Conservation (phyloP, 257 asterid genomes). For the Jaltomata sinuosa region DNA sequence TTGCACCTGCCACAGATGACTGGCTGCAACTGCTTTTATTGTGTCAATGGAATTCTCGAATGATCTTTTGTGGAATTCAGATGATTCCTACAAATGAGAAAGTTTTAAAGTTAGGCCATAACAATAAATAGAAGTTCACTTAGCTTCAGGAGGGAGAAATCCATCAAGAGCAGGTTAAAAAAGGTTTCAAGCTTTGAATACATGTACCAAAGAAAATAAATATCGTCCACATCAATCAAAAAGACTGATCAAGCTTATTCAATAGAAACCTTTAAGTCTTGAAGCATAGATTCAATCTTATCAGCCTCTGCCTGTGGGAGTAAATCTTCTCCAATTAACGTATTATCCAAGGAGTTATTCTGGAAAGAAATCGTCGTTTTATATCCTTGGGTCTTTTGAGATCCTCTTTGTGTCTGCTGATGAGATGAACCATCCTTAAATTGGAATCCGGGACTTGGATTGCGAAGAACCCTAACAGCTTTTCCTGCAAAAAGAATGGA, state of each 20-base stretch:
- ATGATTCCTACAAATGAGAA: constrained; percentile 50
- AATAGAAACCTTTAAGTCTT: constrained; percentile 53
- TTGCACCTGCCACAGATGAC: constrained; percentile 96
- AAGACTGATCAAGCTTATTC: neutral
- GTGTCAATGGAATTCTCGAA: constrained; percentile 77
- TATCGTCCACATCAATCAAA: neutral
- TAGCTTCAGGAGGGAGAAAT: constrained; percentile 2
- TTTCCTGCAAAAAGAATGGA: constrained; percentile 93
- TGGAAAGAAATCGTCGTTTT: constrained; percentile 26
- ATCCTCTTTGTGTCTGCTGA: constrained; percentile 62
- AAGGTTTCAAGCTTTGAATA: neutral
- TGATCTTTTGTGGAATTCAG: constrained; percentile 92
- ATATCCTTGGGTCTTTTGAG: constrained; percentile 51
- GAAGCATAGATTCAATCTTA: constrained; percentile 88
- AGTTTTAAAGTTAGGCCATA: neutral
- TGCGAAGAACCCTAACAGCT: constrained; percentile 91
- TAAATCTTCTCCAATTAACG: constrained; percentile 59
- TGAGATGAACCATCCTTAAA: constrained; percentile 35
- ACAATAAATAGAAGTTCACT: constrained; percentile 1
- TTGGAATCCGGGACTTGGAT: constrained; percentile 69
- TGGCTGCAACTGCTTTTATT: constrained; percentile 89
- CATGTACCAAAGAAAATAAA: neutral
- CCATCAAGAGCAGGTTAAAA: neutral
- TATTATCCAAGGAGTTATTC: constrained; percentile 36
- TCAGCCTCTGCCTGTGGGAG: constrained; percentile 90